Conservation (phyloP, 768 basidiomycete genomes). For the Dentipellis fragilis region DNA sequence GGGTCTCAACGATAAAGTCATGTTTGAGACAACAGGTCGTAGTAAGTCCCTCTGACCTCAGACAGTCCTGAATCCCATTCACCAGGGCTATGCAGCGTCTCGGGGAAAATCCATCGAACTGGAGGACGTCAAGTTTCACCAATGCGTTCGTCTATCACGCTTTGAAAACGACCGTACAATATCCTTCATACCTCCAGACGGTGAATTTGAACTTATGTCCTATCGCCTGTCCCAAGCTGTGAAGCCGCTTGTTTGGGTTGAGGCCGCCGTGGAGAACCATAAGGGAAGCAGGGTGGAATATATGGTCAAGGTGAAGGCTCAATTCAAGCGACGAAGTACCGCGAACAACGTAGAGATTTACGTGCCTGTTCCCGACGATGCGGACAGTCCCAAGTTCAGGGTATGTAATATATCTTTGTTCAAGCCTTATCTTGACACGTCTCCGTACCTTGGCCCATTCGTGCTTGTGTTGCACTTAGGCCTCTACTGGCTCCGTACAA, state of each 20-base stretch:
- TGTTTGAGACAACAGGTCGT: slow-evolving; percentile 96
- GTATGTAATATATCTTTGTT: slow-evolving; percentile 34
- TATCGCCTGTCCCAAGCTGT: slow-evolving; percentile 95
- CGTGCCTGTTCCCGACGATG: slow-evolving; percentile 98
- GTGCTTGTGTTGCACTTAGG: slow-evolving; percentile 33
- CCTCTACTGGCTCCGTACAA: slow-evolving; percentile 90
- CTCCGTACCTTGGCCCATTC: too few relatives aligned
- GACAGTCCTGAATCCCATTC: too few relatives aligned
- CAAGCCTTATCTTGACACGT: too few relatives aligned
- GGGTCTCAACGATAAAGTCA: slow-evolving; percentile 97
- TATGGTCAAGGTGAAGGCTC: slow-evolving; percentile 91
- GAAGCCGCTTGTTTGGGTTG: slow-evolving; percentile 96
- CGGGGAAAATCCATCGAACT: slow-evolving; percentile 98
- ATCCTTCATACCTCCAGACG: slow-evolving; percentile 97
- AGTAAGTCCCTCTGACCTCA: slow-evolving; percentile 42
- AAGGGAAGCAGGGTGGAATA: slow-evolving; percentile 90
- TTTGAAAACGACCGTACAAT: slow-evolving; percentile 99
- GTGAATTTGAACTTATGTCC: slow-evolving; percentile 97
- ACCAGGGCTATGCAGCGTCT: slow-evolving; percentile 35
- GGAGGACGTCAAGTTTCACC: slow-evolving; percentile 99
- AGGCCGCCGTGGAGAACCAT: slow-evolving; percentile 92
- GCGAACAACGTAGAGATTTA: slow-evolving; percentile 99
- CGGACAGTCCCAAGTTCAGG: slow-evolving; percentile 94
- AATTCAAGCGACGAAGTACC: slow-evolving; percentile 93
- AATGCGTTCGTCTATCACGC: slow-evolving; percentile 92